Percentiles rank a stretch among this genome's conserved stretches.
Conservation (phyloP, 352 stramenopile genomes). For the Blastocystis hominis region DNA sequence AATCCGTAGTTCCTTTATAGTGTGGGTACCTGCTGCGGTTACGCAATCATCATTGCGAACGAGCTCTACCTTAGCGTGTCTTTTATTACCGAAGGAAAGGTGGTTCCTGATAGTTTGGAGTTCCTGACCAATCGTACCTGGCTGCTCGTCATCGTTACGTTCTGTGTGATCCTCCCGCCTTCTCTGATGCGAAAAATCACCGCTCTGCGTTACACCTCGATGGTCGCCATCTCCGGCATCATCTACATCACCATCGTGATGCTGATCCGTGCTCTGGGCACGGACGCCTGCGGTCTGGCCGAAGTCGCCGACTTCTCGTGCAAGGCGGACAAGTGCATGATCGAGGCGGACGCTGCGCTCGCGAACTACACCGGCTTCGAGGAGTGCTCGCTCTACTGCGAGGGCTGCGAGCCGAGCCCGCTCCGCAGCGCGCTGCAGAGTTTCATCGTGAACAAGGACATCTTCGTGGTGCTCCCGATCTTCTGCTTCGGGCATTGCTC, state of each 20-base stretch:
- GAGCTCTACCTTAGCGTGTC: slow-evolving; percentile 35
- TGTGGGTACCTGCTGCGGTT: slow-evolving; percentile 41
- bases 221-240: slow-evolving; percentile 37
- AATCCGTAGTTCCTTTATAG: background rate
- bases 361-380: slow-evolving; percentile 45
- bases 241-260: slow-evolving; percentile 55
- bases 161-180: slow-evolving; percentile 21
- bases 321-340: background rate
- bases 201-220: slow-evolving; percentile 9
- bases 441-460: background rate
- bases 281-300: background rate
- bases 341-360: background rate
- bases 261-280: background rate
- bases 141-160: slow-evolving; percentile 6
- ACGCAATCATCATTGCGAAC: slow-evolving; percentile 49
- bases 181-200: slow-evolving; percentile 32
- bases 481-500: slow-evolving; percentile 47
- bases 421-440: background rate
- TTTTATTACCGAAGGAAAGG: slow-evolving; percentile 30
- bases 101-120: background rate
- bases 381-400: slow-evolving; percentile 27
- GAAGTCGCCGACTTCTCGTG: background rate
- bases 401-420: slow-evolving; percentile 35
- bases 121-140: slow-evolving; percentile 20
- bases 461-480: slow-evolving; percentile 10